A percentile compares a stretch with the other conserved stretches of the same genome.
These are phyloP conservation scores for Pseudognaphalium luteoalbum DNA, from an alignment of 129 eudicot genomes.

Conservation along the genomic window DNA sequence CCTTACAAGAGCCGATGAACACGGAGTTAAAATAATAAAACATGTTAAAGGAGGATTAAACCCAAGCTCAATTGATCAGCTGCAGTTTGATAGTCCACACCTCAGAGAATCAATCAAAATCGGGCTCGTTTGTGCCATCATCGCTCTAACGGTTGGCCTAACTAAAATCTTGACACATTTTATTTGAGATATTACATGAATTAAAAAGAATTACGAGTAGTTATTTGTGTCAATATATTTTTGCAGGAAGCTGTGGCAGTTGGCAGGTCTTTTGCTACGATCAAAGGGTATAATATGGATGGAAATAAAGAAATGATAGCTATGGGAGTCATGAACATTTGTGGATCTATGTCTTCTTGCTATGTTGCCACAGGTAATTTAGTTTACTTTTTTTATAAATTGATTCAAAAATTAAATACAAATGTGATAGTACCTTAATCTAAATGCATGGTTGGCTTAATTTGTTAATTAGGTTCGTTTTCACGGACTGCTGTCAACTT, in stretches of 20 bases:
- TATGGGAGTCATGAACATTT: slow-evolving; percentile 71
- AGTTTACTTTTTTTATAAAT: background rate
- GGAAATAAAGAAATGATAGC: slow-evolving; percentile 96
- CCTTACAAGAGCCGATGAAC: slow-evolving; percentile 65
- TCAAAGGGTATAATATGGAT: slow-evolving; percentile 74
- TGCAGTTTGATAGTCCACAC: slow-evolving; percentile 54
- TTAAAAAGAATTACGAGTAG: no score
- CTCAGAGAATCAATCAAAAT: slow-evolving; percentile 47
- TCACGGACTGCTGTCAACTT: slow-evolving; percentile 70
- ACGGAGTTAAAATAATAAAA: slow-evolving; percentile 71
- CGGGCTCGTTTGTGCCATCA: slow-evolving; percentile 51
- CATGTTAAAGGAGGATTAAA: slow-evolving; percentile 58
- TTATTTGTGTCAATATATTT: no score
- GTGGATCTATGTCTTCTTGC: slow-evolving; percentile 85
- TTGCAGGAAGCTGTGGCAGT: slow-evolving; percentile 82
- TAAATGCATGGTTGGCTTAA: background rate
- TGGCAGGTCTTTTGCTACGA: slow-evolving; percentile 74
- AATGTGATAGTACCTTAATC: background rate
- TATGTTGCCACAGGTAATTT: slow-evolving; percentile 76
- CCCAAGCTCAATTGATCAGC: slow-evolving; percentile 48
- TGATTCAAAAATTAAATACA: background rate
- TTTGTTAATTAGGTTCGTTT: slow-evolving; percentile 49
- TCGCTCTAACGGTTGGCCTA: slow-evolving; percentile 49
- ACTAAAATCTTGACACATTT: background rate
- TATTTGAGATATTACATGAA: no score